phyloP scores from a whole-genome alignment of 176 grass and related monocot genomes.

The Microstegium vimineum region DNA sequence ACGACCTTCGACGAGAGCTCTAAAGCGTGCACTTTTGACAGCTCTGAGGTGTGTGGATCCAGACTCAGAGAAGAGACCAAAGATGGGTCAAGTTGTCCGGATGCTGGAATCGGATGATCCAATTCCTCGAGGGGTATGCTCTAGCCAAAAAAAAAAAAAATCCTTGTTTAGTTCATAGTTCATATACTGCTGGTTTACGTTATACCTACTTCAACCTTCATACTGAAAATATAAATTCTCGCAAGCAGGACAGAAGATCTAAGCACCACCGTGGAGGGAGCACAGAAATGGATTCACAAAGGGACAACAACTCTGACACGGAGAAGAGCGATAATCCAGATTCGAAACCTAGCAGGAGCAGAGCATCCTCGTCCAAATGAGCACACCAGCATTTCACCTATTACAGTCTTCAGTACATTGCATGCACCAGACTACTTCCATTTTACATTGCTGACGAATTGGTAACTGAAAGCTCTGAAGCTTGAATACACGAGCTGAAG shows the following conservation, averaged over 20 bases:
- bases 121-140: constrained; percentile 71
- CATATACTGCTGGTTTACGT: not conserved
- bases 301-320: constrained; percentile 72
- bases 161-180: constrained; percentile 8
- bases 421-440: not conserved
- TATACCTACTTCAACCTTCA: not conserved
- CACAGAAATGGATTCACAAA: constrained; percentile 65
- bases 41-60: constrained; percentile 96
- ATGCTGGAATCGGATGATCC: constrained; percentile 96
- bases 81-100: constrained; percentile 92
- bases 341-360: constrained; percentile 53
- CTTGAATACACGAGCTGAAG: constrained; percentile 15
- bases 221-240: constrained; percentile 9
- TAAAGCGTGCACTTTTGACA: constrained; percentile 86
- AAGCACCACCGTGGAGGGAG: constrained; percentile 49
- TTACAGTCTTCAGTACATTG: constrained; percentile 20
- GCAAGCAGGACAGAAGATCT: constrained; percentile 61
- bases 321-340: constrained; percentile 80
- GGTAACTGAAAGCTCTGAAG: constrained; percentile 24
- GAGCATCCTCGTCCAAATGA: constrained; percentile 51
- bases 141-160: not conserved
- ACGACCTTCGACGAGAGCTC: constrained; percentile 75
- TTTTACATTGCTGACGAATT: constrained; percentile 40
- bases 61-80: constrained; percentile 96
- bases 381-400: not conserved